Base-by-base conservation (phyloP, 2,329 filamentous ascomycete species). In the Neofusicoccum sp. region DNA sequence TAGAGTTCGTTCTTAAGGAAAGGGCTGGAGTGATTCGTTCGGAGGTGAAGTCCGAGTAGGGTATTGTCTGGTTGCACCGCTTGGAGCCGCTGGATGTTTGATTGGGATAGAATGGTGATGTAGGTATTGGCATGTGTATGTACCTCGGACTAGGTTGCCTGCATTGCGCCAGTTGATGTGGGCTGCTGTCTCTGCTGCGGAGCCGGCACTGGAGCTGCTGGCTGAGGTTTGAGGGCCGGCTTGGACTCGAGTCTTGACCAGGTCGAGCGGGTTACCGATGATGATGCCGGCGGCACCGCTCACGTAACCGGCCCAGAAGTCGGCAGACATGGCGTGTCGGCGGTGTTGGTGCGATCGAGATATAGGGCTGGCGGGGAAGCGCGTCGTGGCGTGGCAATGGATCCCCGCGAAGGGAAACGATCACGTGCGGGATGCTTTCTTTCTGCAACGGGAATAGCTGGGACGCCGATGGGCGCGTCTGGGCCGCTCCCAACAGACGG, bases 251-350 rank as follows among this genome's bases (percentile, higher is more conserved):
- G 93, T 91, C 77, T 94, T 93, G 70, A 93, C 76, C 22, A 93
- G 78, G 73, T 93, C 90, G 4, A 97, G 82, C 3, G 93, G 92
- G 71, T 97, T 97, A 66, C 94, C 93, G 65, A 97, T 89, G 52
- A 96, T 80, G 70, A 97, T 97, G 49, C 92, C 91, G 54, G 89
- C 83, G 63, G 90, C 92, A 60, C 94, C 94, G 73, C 90, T 94
- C 65, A 95, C 79, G 77, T 97, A 97, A 71, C 93, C 93, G 64
- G 93, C 91, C 91, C 91, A 96, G 77, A 97, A 97, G 74, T 97
- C 93, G 69, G 92, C 87, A 56, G 91, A 91, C 91, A 95, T 94
- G 29, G 33, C 16, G 31, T 39, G 14, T 8, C 6, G 61, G 7
- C 31, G 41, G 49, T 11, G 34, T 28, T 39, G 37, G 28, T 16